Base-by-base conservation (phyloP, 140 eudicot species). In the Cichorium intybus region DNA sequence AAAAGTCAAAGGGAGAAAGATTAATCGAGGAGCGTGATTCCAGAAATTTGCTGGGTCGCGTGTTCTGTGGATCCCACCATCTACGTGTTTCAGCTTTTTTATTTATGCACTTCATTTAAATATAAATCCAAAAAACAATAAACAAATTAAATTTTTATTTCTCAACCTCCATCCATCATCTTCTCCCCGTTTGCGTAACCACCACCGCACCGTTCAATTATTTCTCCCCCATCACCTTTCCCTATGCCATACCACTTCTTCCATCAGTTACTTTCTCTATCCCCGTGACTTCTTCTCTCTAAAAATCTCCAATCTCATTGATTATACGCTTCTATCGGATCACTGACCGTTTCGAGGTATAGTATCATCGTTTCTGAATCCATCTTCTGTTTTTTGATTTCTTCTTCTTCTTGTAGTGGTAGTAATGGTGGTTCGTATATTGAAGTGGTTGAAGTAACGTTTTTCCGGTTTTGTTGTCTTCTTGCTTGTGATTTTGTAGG, bases 41-140 rank as follows among this genome's bases (percentile, higher is more conserved):
- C 77, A 48, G 81, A 77, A 70, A 47, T 57, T 64, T 77, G 81
- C 81, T 76, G 69, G 81, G 81, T 76, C 66, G 81, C 81, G 81
- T 76, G 73, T 64, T 63, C 62, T 3, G 73, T 77, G 81, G 81
- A 52, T 66, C 81, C 81, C 77, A 70, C 77, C 5, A 27, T 56
- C 50, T 48, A 39, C 58, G 66, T 67, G 16, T 27, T 66, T 10
- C 43, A 3, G 3, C 31, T 34, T 33, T 33, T 43, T 33, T 46
- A 8, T 72, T 62, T 34, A 0, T 16, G 9, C 8, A 43, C 9
- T 37, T 23, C 0, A 57, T 5, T 24, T 37, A 37, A 39, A 5
- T 14, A 51, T 22, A n/a, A 35, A 45, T 62, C 0, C 24, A 62
- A 64, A 65, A 12, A 7, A 5, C 6, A 16, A 52, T 9, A 37